These are phyloP conservation scores for Ceratobasidium sp. DNA, from an alignment of 1,284 basidiomycete genomes.

Conservation along the genomic window DNA sequence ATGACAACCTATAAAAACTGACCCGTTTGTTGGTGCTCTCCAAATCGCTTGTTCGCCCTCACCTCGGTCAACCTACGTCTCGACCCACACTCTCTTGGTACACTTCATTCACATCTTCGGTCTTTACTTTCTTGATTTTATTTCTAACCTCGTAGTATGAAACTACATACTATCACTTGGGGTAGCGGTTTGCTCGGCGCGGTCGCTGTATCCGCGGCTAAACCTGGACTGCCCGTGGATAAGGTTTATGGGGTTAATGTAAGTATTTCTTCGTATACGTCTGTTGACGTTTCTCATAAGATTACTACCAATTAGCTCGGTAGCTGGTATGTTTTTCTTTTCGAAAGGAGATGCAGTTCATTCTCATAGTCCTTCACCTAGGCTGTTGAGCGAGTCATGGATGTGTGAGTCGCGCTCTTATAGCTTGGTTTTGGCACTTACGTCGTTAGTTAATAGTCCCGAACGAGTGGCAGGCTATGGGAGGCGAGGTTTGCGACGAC, in stretches of 20 bases:
- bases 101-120: neutral
- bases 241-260: slow-evolving; percentile 76
- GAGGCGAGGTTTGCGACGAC: slow-evolving; percentile 67
- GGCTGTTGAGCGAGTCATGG: slow-evolving; percentile 75
- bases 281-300: neutral
- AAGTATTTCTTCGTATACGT: neutral
- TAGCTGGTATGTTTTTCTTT: slow-evolving; percentile 55
- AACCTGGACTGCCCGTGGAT: slow-evolving; percentile 20
- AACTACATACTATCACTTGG: neutral
- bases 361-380: slow-evolving; percentile 50
- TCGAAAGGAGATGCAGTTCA: slow-evolving; percentile 53
- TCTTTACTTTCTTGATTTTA: neutral
- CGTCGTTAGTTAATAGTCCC: slow-evolving; percentile 57
- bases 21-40: neutral
- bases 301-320: neutral
- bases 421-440: neutral
- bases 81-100: neutral
- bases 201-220: neutral
- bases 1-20: neutral
- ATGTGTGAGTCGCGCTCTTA: slow-evolving; percentile 59
- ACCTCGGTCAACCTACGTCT: too few relatives aligned
- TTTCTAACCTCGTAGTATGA: neutral
- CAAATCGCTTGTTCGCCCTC: neutral
- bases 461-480: slow-evolving; percentile 75
- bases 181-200: neutral